These are phyloP conservation scores for Phialophora tarda DNA, from an alignment of 2,329 filamentous ascomycete genomes.

Conservation along the genomic window DNA sequence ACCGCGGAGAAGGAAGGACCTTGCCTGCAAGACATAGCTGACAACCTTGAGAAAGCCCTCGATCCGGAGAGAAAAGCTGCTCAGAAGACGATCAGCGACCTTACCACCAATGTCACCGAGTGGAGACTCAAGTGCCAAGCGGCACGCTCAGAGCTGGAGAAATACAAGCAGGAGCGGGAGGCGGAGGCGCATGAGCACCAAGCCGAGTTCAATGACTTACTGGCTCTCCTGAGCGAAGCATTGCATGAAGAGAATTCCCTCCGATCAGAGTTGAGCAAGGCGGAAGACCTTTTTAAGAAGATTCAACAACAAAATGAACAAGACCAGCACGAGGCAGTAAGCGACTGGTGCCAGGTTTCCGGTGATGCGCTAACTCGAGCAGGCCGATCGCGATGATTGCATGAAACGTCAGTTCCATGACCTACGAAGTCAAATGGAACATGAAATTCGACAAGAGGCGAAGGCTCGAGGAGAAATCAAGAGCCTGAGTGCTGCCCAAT, in stretches of 20 bases:
- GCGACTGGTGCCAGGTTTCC: neutral
- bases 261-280: conserved; percentile 12
- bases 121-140: conserved; percentile 20
- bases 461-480: conserved; percentile 1
- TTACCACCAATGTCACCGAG: conserved; percentile 1
- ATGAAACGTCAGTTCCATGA: conserved; percentile 8
- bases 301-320: conserved; percentile 9
- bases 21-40: neutral
- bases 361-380: conserved; percentile 10
- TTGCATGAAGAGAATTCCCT: conserved; percentile 5
- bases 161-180: conserved; percentile 6
- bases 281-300: neutral
- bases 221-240: neutral
- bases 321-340: conserved; percentile 2
- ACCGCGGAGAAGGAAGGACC: conserved; percentile 2
- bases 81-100: conserved; percentile 6
- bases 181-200: conserved; percentile 2
- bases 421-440: conserved; percentile 12
- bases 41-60: conserved; percentile 6
- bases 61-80: conserved; percentile 6
- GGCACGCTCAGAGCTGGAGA: conserved; percentile 18
- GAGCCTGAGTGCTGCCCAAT: neutral
- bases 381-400: neutral
- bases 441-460: conserved; percentile 2
- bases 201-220: conserved; percentile 8